phyloP scores from a whole-genome alignment of 2,329 filamentous ascomycete species.

The Paraconiothyrium brasiliense region DNA sequence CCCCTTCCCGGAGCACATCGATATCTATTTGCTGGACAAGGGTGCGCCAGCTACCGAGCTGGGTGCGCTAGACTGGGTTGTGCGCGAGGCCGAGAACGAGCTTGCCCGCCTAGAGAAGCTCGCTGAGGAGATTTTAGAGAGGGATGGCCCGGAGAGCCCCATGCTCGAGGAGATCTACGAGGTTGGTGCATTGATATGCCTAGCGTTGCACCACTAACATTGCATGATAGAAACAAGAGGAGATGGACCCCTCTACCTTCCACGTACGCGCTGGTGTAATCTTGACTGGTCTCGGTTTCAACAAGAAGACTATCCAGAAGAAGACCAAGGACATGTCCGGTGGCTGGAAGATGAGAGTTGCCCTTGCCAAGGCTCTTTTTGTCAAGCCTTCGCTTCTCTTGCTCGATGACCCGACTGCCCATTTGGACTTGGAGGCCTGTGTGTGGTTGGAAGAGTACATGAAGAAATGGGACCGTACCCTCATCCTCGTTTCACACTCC shows the following conservation, averaged over 20 bases:
- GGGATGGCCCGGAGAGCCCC: conserved; percentile 89
- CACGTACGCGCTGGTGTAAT: conserved; percentile 95
- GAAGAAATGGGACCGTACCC: conserved; percentile 98
- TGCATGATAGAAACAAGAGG: conserved; percentile 83
- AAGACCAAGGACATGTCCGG: conserved; percentile 99
- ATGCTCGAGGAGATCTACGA: conserved; percentile 95
- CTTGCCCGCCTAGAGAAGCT: conserved; percentile 87
- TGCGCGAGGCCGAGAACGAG: conserved; percentile 92
- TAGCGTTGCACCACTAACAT: conserved; percentile 24
- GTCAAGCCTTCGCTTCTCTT: conserved; percentile 96
- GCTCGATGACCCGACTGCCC: conserved; percentile 97
- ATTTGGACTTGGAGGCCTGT: conserved; percentile 98
- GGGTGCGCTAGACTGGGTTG: conserved; percentile 96
- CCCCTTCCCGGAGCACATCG: conserved; percentile 93
- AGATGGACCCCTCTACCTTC: conserved; percentile 98
- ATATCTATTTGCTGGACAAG: conserved; percentile 98
- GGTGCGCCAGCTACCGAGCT: conserved; percentile 89
- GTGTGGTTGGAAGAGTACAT: conserved; percentile 99
- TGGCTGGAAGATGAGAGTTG: conserved; percentile 99
- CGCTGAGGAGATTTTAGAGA: conserved; percentile 90
- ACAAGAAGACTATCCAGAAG: conserved; percentile 97
- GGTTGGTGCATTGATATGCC: conserved; percentile 62
- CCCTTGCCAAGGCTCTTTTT: conserved; percentile 95
- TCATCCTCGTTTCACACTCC: conserved; percentile 95
- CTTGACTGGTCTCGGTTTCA: conserved; percentile 98